phyloP scores from a whole-genome alignment of 805 yeast species.

The Scheffersomyces lignosus region DNA sequence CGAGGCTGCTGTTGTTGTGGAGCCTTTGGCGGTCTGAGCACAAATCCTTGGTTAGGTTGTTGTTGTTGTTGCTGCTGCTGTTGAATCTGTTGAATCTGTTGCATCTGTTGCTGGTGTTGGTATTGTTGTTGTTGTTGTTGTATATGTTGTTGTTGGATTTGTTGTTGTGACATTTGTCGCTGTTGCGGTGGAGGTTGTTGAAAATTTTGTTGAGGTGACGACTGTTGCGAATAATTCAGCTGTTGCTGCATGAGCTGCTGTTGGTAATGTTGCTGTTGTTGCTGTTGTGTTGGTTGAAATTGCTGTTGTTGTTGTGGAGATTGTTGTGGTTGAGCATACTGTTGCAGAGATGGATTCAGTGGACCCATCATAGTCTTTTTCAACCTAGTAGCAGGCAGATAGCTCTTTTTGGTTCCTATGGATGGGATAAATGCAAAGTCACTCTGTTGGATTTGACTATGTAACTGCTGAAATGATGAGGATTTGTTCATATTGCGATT shows the following conservation, averaged over 20 bases:
- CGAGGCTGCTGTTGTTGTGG: constrained; percentile 3
- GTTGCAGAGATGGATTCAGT: neutral
- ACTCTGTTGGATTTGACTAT: constrained; percentile 34
- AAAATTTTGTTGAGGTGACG: too few species aligned
- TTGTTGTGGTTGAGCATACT: constrained; percentile 1
- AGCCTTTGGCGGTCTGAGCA: too few species aligned
- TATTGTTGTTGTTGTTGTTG: constrained; percentile 5
- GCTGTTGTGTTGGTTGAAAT: neutral
- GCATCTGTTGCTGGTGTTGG: constrained; percentile 8
- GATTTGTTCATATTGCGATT: constrained; percentile 39
- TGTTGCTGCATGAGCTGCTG: constrained; percentile 1
- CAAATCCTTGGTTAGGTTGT: constrained; percentile 8
- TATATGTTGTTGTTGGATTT: constrained; percentile 4
- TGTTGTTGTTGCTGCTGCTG: constrained; percentile 8
- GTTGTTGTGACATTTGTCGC: too few species aligned
- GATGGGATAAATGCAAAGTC: constrained; percentile 36
- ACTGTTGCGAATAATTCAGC: too few species aligned
- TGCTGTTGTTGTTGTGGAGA: constrained; percentile 1
- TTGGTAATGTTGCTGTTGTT: constrained; percentile 1
- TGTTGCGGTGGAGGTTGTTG: too few species aligned
- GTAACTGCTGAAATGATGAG: constrained; percentile 38
- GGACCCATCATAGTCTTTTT: constrained; percentile 16
- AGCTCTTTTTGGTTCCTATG: constrained; percentile 26
- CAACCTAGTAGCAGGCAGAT: constrained; percentile 36
- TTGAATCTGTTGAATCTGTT: constrained; percentile 6